phyloP scores from a whole-genome alignment of 345 rosid species.

The Citrus maxima region DNA sequence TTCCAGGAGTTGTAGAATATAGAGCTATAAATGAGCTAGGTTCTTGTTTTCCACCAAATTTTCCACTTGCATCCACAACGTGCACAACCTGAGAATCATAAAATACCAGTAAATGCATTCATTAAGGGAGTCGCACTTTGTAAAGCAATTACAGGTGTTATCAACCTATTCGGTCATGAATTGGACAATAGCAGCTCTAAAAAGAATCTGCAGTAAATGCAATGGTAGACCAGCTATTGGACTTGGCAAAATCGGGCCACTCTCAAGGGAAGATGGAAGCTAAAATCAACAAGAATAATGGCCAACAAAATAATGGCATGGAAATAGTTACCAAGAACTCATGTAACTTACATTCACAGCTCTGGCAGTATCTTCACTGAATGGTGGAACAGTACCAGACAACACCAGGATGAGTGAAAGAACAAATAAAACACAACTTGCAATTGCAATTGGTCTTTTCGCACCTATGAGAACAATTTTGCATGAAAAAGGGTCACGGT shows the following conservation, averaged over 20 bases:
- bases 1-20: slow-evolving; percentile 86
- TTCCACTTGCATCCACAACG: slow-evolving; percentile 69
- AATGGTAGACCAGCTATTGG: neutral
- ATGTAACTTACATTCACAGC: slow-evolving; percentile 72
- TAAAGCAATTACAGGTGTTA: neutral
- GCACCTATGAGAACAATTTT: slow-evolving; percentile 50
- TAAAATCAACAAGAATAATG: neutral
- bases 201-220: neutral
- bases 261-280: neutral
- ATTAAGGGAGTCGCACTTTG: too few relatives aligned
- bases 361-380: slow-evolving; percentile 75
- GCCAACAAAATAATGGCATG: neutral
- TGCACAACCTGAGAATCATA: slow-evolving; percentile 69
- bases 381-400: slow-evolving; percentile 67
- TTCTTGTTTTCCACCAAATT: slow-evolving; percentile 38
- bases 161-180: neutral
- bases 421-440: slow-evolving; percentile 43
- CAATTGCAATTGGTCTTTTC: slow-evolving; percentile 48
- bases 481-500: slow-evolving; percentile 1
- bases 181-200: neutral
- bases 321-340: neutral
- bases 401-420: slow-evolving; percentile 54
- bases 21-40: slow-evolving; percentile 59
- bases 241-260: neutral
- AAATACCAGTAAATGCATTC: neutral